Evolutionary conservation across 768 basidiomycete genomes (phyloP).

Genomic region (Gyrodon lividus): DNA sequence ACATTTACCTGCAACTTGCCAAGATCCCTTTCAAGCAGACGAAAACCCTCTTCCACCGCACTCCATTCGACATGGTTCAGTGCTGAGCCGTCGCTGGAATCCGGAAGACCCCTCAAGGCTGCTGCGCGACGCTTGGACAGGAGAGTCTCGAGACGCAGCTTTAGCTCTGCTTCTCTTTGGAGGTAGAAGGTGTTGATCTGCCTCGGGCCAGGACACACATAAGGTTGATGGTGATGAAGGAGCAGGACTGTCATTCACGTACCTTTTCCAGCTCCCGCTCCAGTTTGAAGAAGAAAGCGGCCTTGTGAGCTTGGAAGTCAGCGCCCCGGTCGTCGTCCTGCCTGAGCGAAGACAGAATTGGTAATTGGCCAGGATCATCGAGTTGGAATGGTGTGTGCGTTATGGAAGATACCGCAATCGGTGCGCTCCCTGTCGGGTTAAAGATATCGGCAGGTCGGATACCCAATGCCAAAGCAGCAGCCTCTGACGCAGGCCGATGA

Average conservation of each 20-base stretch:
- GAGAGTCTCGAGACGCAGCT: constrained; percentile 86
- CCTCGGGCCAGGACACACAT: constrained; percentile 2
- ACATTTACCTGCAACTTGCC: constrained; percentile 83
- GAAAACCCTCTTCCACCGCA: constrained; percentile 95
- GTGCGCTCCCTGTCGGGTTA: constrained; percentile 33
- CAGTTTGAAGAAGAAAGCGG: constrained; percentile 98
- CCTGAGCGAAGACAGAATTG: constrained; percentile 58
- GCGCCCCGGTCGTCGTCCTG: constrained; percentile 75
- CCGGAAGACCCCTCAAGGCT: constrained; percentile 68
- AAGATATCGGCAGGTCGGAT: constrained; percentile 64
- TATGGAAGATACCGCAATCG: constrained; percentile 28
- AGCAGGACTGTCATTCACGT: constrained; percentile 17
- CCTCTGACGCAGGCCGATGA: constrained; percentile 87
- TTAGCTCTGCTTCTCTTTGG: constrained; percentile 94
- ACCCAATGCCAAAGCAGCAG: constrained; percentile 81
- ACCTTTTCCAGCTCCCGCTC: constrained; percentile 98
- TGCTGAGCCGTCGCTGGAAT: constrained; percentile 58
- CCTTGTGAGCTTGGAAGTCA: constrained; percentile 92
- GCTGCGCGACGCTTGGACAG: constrained; percentile 91
- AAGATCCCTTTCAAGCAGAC: constrained; percentile 89
- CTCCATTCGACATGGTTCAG: constrained; percentile 83
- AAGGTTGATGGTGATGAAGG: constrained; percentile 4
- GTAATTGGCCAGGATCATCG: constrained; percentile 49
- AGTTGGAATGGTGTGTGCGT: constrained; percentile 12
- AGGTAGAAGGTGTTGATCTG: constrained; percentile 99